Conservation (phyloP, 176 grass and related monocot genomes). For the Triticum timopheevii region DNA sequence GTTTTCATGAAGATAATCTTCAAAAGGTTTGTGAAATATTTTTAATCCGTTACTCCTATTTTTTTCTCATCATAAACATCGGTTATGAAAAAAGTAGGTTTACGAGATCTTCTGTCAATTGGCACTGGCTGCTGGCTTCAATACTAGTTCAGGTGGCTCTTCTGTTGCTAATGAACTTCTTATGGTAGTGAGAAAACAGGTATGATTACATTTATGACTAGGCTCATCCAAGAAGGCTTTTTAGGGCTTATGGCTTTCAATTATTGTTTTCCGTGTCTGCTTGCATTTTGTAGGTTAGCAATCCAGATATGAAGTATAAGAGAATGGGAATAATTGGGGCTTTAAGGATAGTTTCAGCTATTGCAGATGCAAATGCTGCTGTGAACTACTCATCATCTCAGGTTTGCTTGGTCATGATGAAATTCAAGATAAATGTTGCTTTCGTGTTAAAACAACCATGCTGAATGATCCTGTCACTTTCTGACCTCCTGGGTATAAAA, state of each 20-base stretch:
- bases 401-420: conserved; percentile 40
- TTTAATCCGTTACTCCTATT: conserved; percentile 22
- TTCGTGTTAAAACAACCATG: conserved; percentile 20
- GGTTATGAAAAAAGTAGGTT: conserved; percentile 43
- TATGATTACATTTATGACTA: conserved; percentile 17
- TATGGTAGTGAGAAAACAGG: conserved; percentile 98
- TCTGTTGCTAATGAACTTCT: conserved; percentile 82
- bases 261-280: conserved; percentile 4
- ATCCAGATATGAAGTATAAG: conserved; percentile 88
- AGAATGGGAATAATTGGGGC: conserved; percentile 97
- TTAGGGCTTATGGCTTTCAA: conserved; percentile 1
- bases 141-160: conserved; percentile 56
- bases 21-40: conserved; percentile 64
- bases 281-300: conserved; percentile 60
- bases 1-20: conserved; percentile 79
- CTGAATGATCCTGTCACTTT: not conserved
- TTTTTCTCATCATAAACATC: not conserved
- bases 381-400: conserved; percentile 59
- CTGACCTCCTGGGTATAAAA: conserved; percentile 4
- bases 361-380: conserved; percentile 55
- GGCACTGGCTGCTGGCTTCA: conserved; percentile 72
- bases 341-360: conserved; percentile 72
- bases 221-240: not conserved
- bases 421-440: conserved; percentile 11
- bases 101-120: conserved; percentile 81